phyloP scores from a whole-genome alignment of 768 basidiomycete genomes.

The Tricholoma flavovirens region DNA sequence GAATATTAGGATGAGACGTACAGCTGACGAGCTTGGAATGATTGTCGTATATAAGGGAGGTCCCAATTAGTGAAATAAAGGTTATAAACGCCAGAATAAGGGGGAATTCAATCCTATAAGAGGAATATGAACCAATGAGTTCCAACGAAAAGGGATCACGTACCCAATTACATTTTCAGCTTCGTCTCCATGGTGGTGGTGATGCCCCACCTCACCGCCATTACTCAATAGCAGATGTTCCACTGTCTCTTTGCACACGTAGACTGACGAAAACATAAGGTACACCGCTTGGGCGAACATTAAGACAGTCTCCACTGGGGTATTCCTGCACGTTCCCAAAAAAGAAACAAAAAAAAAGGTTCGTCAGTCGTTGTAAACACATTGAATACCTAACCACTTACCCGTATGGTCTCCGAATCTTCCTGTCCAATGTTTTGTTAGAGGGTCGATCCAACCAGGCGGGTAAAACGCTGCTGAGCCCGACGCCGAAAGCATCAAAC shows the following conservation, averaged over 20 bases:
- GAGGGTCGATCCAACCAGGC: conserved; percentile 27
- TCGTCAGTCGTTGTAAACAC: background rate
- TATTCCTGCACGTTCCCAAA: conserved; percentile 42
- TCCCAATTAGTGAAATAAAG: conserved; percentile 50
- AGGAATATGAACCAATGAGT: conserved; percentile 24
- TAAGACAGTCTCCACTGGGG: conserved; percentile 61
- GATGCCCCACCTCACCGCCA: conserved; percentile 42
- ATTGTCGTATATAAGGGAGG: conserved; percentile 54
- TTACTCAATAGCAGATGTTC: conserved; percentile 83
- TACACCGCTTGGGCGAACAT: conserved; percentile 92
- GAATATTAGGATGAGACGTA: conserved; percentile 31
- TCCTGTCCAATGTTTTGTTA: conserved; percentile 24
- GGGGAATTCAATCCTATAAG: conserved; percentile 68
- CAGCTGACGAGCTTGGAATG: conserved; percentile 61
- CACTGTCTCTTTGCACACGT: conserved; percentile 95
- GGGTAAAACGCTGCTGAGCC: conserved; percentile 40
- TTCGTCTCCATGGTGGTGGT: conserved; percentile 62
- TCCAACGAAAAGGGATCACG: conserved; percentile 8
- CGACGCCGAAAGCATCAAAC: conserved; percentile 87
- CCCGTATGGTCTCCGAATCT: conserved; percentile 58
- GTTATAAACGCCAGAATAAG: conserved; percentile 49
- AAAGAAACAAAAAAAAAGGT: background rate
- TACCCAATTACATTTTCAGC: conserved; percentile 40
- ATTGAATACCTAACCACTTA: conserved; percentile 13
- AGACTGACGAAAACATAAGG: conserved; percentile 89